Conservation (phyloP, 345 rosid species). For the Clarkia xantiana region DNA sequence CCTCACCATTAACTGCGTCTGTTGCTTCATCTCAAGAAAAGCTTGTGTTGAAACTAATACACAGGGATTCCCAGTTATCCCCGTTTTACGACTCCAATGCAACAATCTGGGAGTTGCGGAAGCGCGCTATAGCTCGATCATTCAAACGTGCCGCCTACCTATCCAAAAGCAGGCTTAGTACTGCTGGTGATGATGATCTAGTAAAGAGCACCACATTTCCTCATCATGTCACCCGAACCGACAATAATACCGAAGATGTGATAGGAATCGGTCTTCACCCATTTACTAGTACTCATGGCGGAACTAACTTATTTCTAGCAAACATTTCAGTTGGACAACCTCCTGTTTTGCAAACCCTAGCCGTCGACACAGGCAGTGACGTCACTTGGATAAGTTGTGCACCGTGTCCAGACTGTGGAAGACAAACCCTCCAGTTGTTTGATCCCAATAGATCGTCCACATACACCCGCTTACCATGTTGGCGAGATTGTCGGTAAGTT, state of each 20-base stretch:
- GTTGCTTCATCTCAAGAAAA: too few relatives aligned
- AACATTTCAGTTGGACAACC: constrained; percentile 50
- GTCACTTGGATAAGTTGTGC: constrained; percentile 45
- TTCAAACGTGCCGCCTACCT: too few relatives aligned
- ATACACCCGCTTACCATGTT: constrained; percentile 21
- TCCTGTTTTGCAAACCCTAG: constrained; percentile 31
- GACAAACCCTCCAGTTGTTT: constrained; percentile 15
- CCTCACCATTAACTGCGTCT: too few relatives aligned
- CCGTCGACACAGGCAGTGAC: constrained; percentile 53
- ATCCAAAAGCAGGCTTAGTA: too few relatives aligned
- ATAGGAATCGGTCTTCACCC: constrained; percentile 18
- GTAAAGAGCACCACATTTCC: too few relatives aligned
- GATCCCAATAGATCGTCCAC: constrained; percentile 38
- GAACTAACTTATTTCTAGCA: constrained; percentile 12
- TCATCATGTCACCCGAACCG: too few relatives aligned
- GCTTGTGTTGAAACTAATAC: too few relatives aligned
- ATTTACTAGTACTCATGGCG: constrained; percentile 4
- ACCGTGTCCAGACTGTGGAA: constrained; percentile 26
- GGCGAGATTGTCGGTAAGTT: constrained; percentile 7
- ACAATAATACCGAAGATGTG: constrained; percentile 6
- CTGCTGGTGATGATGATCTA: too few relatives aligned
- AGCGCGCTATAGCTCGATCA: too few relatives aligned
- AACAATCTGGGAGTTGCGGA: too few relatives aligned
- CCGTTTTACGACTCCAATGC: too few relatives aligned
- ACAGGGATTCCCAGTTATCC: too few relatives aligned